phyloP scores from a whole-genome alignment of 2,329 filamentous ascomycete species.

The Paecilomyces sp. region DNA sequence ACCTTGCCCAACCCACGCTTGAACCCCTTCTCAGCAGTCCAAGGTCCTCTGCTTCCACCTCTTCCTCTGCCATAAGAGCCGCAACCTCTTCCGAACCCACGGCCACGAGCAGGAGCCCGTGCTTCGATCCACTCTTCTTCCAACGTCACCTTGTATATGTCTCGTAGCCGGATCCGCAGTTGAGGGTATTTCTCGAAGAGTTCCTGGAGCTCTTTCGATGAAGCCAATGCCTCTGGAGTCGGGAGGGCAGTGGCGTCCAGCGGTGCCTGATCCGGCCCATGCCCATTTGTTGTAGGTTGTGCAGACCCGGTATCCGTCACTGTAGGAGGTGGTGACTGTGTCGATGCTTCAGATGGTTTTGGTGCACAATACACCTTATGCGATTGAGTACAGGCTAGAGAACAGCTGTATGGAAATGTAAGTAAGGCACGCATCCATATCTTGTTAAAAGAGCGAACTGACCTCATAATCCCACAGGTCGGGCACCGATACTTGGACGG shows the following conservation, averaged over 20 bases:
- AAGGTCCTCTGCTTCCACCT: constrained; percentile 20
- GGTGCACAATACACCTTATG: constrained; percentile 38
- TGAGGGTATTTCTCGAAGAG: constrained; percentile 31
- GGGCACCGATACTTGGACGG: constrained; percentile 25
- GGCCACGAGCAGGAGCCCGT: constrained; percentile 14
- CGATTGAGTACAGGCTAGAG: constrained; percentile 37
- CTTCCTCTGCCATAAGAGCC: constrained; percentile 13
- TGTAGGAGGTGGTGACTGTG: constrained; percentile 4
- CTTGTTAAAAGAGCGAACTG: neutral
- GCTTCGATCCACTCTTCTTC: constrained; percentile 35
- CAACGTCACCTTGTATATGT: constrained; percentile 35
- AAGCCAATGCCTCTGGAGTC: constrained; percentile 11
- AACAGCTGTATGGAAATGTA: constrained; percentile 29
- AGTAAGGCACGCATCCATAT: neutral
- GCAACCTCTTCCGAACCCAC: constrained; percentile 19
- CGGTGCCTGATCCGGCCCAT: constrained; percentile 3
- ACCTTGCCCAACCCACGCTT: constrained; percentile 34
- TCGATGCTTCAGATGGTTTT: constrained; percentile 12
- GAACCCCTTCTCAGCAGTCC: constrained; percentile 37
- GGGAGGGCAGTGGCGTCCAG: constrained; percentile 3
- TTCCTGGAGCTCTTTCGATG: constrained; percentile 27
- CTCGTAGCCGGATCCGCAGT: constrained; percentile 31
- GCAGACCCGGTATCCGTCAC: neutral
- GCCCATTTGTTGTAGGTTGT: constrained; percentile 1
- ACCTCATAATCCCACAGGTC: constrained; percentile 18